Evolutionary conservation across 164 flowering plant species (phyloP).

Genomic region (Warburgia ugandensis): DNA sequence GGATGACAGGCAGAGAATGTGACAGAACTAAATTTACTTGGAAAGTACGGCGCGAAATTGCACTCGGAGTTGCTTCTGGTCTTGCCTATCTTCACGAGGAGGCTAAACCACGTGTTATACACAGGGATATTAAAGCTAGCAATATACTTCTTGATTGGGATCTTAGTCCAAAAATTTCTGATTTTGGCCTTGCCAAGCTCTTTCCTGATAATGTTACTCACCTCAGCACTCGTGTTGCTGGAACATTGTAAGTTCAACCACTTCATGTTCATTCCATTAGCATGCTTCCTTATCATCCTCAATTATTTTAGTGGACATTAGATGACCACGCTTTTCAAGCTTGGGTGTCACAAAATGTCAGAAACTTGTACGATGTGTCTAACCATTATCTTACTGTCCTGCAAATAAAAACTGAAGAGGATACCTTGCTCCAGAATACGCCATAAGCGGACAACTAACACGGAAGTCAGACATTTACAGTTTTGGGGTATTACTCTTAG

Average conservation of each 20-base stretch:
- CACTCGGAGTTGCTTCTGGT: constrained; percentile 75
- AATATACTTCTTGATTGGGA: constrained; percentile 84
- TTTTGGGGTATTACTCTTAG: constrained; percentile 84
- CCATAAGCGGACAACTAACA: constrained; percentile 78
- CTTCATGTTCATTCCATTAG: too few relatives aligned
- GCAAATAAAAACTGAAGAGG: constrained; percentile 42
- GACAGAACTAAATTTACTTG: constrained; percentile 51
- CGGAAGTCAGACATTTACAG: constrained; percentile 83
- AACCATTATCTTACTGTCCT: neutral
- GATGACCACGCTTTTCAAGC: too few relatives aligned
- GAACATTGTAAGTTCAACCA: constrained; percentile 70
- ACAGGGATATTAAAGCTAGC: constrained; percentile 94
- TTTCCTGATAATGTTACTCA: constrained; percentile 75
- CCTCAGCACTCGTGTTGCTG: constrained; percentile 95
- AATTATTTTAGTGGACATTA: too few relatives aligned
- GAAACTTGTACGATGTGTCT: too few relatives aligned
- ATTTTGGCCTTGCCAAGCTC: constrained; percentile 94
- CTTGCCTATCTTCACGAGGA: constrained; percentile 92
- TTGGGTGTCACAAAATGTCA: too few relatives aligned
- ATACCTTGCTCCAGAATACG: constrained; percentile 96
- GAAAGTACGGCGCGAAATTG: constrained; percentile 49
- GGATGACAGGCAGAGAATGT: constrained; percentile 40
- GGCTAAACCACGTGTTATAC: constrained; percentile 73
- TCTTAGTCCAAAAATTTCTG: constrained; percentile 73
- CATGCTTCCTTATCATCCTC: too few relatives aligned